Base-by-base conservation (phyloP, 1,284 basidiomycete genomes). In the Stereum hirsutum region DNA sequence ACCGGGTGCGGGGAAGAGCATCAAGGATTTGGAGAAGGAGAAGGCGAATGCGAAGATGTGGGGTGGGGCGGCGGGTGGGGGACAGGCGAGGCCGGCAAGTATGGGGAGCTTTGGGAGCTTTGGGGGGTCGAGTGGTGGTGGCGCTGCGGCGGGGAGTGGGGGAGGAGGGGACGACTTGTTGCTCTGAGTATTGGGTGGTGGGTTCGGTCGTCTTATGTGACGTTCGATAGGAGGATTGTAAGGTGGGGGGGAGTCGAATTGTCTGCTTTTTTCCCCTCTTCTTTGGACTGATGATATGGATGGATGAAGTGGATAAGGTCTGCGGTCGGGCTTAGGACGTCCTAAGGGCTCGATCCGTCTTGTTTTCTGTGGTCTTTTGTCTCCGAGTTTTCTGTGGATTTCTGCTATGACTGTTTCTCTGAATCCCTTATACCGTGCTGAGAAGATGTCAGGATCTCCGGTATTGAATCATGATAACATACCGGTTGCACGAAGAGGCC, bases 21-120 rank as follows among this genome's bases (percentile, higher is more conserved):
- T 93, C 52, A 85, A 84, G 59, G 89, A 91, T 57, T 58, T 94
- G 54, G 84, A 90, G 64, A 82, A 79, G 65, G 90, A 94, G 66
- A 90, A 91, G 67, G 74, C 80, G 3, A 75, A 75, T 56, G 78
- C 80, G 27, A 75, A 74, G 14, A 75, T 94, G 27, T 94, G 91
- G 91, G 80, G 78, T 5, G 65, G 54, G 45, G 37, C 35, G 19
- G 10, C 6, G 5, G 56, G 57, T 46, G 55, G 11, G 10, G 17
- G 51, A 10, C 45, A 44, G 46, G 38, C 46, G 12, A 46, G 33
- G 21, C 57, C 48, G 47, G 57, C 57, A 45, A 61, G 60, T 15
- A 44, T 55, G 40, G 63, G 59, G 38, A 62, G 62, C 4, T 75
- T 79, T 53, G 76, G 75, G 2, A 59, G 63, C 15, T 74, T 75